Evolutionary conservation across 2,329 filamentous ascomycete species (phyloP).

Genomic region (Penicillium janthinellum): DNA sequence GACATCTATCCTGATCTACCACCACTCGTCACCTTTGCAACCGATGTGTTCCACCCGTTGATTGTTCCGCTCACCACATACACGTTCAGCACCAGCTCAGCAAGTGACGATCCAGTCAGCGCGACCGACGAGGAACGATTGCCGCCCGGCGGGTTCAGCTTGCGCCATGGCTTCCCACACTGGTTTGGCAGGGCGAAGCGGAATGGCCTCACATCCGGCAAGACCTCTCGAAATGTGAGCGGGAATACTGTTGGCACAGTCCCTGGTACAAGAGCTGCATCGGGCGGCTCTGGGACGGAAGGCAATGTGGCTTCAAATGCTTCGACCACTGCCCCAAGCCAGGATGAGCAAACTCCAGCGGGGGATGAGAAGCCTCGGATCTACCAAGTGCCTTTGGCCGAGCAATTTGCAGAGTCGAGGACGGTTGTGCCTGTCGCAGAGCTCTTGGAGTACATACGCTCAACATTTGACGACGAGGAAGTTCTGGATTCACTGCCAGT

Average conservation of each 20-base stretch:
- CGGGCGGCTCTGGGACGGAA: background rate
- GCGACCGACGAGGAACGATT: slow-evolving; percentile 80
- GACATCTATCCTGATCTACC: slow-evolving; percentile 75
- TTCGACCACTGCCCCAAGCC: slow-evolving; percentile 1
- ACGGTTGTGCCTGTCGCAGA: slow-evolving; percentile 61
- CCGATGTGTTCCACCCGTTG: slow-evolving; percentile 92
- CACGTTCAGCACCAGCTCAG: slow-evolving; percentile 80
- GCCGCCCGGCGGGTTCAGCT: slow-evolving; percentile 84
- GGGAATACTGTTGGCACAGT: slow-evolving; percentile 36
- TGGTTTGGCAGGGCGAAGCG: slow-evolving; percentile 74
- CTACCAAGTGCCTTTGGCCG: slow-evolving; percentile 14
- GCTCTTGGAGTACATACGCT: slow-evolving; percentile 77
- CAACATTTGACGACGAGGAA: slow-evolving; percentile 74
- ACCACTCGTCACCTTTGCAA: slow-evolving; percentile 83
- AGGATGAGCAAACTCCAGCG: slow-evolving; percentile 4
- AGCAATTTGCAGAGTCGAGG: slow-evolving; percentile 29
- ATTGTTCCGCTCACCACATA: slow-evolving; percentile 93
- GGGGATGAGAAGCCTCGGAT: slow-evolving; percentile 7
- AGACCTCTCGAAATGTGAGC: slow-evolving; percentile 48
- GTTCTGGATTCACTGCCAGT: slow-evolving; percentile 79
- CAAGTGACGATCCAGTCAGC: slow-evolving; percentile 75
- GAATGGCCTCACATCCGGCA: slow-evolving; percentile 38
- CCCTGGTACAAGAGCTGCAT: slow-evolving; percentile 5
- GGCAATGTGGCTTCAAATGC: slow-evolving; percentile 2
- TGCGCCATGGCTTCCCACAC: slow-evolving; percentile 84